phyloP scores from a whole-genome alignment of 2,329 filamentous ascomycete genomes.

The Xenoacremonium recifei region DNA sequence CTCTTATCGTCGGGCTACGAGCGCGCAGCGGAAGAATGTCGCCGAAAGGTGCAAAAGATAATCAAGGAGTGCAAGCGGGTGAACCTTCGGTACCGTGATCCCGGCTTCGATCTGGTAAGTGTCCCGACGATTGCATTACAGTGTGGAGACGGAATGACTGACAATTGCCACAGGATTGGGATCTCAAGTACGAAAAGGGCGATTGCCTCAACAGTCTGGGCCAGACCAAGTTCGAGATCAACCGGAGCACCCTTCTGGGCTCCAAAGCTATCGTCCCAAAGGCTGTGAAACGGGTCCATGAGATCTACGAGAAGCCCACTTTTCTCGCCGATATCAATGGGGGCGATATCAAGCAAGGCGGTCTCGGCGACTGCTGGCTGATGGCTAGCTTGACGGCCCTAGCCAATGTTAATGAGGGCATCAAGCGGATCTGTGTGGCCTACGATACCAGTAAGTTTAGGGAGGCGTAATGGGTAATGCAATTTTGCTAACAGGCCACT shows the following conservation, averaged over 20 bases:
- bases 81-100: conserved; percentile 77
- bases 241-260: conserved; percentile 41
- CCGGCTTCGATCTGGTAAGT: conserved; percentile 56
- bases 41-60: conserved; percentile 59
- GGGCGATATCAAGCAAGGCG: conserved; percentile 75
- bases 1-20: conserved; percentile 60
- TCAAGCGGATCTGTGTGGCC: conserved; percentile 73
- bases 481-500: conserved; percentile 9
- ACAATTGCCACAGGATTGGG: conserved; percentile 51
- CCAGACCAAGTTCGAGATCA: conserved; percentile 51
- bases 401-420: conserved; percentile 67
- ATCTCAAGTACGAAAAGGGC: conserved; percentile 64
- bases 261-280: conserved; percentile 59
- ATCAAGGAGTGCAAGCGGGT: conserved; percentile 66
- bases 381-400: conserved; percentile 76
- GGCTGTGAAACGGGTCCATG: conserved; percentile 71
- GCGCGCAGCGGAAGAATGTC: conserved; percentile 62
- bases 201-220: conserved; percentile 54
- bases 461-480: background rate
- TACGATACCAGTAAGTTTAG: conserved; percentile 57
- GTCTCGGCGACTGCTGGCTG: conserved; percentile 79
- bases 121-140: background rate
- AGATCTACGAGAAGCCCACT: conserved; percentile 72
- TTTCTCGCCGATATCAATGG: conserved; percentile 67
- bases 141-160: conserved; percentile 5